Conservation (phyloP, 345 rosid species). For the Eucalyptus globulus region DNA sequence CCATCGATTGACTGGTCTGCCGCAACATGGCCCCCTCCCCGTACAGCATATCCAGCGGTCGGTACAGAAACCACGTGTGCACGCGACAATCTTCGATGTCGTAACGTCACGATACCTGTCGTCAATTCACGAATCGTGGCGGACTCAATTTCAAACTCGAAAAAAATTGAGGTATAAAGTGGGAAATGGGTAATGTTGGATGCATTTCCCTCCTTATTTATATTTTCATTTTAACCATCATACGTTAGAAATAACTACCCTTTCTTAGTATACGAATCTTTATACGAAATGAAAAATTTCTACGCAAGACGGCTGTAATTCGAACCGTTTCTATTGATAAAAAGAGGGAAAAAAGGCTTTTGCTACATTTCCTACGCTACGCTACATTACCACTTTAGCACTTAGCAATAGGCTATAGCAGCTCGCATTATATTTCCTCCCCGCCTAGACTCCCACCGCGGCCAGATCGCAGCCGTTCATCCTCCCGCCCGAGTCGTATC, state of each 20-base stretch:
- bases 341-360: neutral
- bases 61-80: neutral
- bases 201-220: neutral
- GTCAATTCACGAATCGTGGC: neutral
- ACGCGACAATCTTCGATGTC: neutral
- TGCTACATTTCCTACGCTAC: neutral
- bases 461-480: slow-evolving; percentile 17
- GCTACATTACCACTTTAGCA: neutral
- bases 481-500: slow-evolving; percentile 27
- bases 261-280: neutral
- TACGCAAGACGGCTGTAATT: too few relatives aligned
- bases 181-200: neutral
- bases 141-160: neutral
- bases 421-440: neutral
- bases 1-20: neutral
- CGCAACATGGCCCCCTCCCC: neutral
- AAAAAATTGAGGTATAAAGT: neutral
- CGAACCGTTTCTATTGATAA: neutral
- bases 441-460: neutral
- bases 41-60: neutral
- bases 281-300: neutral
- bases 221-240: too few relatives aligned
- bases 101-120: neutral
- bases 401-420: neutral
- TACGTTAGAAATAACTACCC: neutral